Evolutionary conservation across 768 basidiomycete genomes (phyloP), one percentile per base, ranked within the genome.

Genomic region (Podaxis pistillaris): DNA sequence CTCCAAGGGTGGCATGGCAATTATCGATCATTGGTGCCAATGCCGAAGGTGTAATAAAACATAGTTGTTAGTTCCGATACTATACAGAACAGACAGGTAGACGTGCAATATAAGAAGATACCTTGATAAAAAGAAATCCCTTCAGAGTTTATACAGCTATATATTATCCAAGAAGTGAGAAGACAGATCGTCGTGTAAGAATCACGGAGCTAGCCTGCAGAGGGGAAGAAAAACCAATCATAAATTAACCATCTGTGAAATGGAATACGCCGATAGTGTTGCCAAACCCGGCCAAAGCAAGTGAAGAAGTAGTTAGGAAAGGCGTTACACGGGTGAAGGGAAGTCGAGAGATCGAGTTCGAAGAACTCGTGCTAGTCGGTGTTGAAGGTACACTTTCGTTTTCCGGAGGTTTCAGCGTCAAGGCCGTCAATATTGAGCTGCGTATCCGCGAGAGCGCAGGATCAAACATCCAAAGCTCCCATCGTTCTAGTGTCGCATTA

Each of bases 391-490:
- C 64, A n/a, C 67, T 64, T 55, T 67, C 53, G 15, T 68, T 64
- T 46, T 47, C 46, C 58, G 66, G 53, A 19, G 68, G 36, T 58
- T 65, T 66, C 30, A 62, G 69, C 12, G 76, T 69, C 26, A 91
- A 71, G 46, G 82, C 73, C 2, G 82, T 78, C 36, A 91, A 72
- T 7, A 83, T 55, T 1, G 85, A 85, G 49, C 79, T 81, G 56
- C 81, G 83, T 56, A 88, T 58, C 40, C 71, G 72, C 19, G 80
- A 75, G 15, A 76, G 71, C 4, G 78, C 73, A 8, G 85, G 84
- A 66, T 94, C 89, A 67, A 91, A 88, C 41, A 79, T 81, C 93
- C 93, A 94, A 30, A 90, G 66, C 66, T 94, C 91, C 93, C 93
- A 94, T 58, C 92, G 78, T 61, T 93, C 90, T 44, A 94, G 73